Conservation (phyloP, 2,329 filamentous ascomycete species). For the Fusarium coffeatum region DNA sequence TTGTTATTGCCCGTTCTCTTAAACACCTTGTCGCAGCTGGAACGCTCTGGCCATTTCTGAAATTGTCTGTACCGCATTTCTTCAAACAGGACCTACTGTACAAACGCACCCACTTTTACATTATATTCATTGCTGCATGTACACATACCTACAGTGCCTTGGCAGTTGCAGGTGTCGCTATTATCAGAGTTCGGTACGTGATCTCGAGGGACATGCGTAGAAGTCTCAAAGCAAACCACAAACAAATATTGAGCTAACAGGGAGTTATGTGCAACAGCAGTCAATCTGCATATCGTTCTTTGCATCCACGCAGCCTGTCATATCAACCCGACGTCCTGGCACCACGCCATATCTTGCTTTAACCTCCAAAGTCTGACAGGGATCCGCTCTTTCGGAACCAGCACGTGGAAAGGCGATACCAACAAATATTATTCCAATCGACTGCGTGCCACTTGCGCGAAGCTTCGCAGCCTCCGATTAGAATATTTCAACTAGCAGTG, state of each 20-base stretch:
- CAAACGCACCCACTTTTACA: conserved; percentile 30
- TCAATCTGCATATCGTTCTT: conserved; percentile 27
- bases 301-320: conserved; percentile 26
- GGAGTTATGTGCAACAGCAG: conserved; percentile 31
- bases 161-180: conserved; percentile 20
- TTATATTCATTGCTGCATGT: neutral
- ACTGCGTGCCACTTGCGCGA: conserved; percentile 18
- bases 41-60: conserved; percentile 42
- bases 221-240: conserved; percentile 28
- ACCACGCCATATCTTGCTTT: conserved; percentile 25
- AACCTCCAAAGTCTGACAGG: conserved; percentile 39
- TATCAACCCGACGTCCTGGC: conserved; percentile 21
- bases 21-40: conserved; percentile 42
- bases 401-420: conserved; percentile 43
- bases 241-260: conserved; percentile 34
- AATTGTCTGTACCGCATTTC: conserved; percentile 34
- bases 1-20: conserved; percentile 30
- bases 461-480: conserved; percentile 1
- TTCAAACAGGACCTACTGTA: neutral
- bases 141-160: neutral
- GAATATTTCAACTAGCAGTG: neutral
- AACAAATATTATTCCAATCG: conserved; percentile 15
- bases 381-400: conserved; percentile 41
- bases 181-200: conserved; percentile 31
- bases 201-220: conserved; percentile 22